Conservation (phyloP, 2,329 filamentous ascomycete species). For the Trichoderma oligosporum region DNA sequence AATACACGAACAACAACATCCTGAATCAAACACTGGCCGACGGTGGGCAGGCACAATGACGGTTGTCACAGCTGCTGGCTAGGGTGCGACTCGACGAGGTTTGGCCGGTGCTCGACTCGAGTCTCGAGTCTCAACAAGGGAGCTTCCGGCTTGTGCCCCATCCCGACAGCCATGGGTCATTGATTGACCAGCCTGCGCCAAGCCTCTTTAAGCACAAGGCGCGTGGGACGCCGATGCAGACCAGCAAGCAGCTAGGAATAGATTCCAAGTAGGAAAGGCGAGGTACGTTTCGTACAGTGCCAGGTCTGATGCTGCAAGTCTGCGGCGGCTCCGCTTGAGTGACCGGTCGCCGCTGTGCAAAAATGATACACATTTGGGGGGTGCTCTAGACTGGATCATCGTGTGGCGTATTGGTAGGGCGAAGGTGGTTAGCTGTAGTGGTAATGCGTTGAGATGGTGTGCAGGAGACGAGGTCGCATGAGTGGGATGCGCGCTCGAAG, state of each 20-base stretch:
- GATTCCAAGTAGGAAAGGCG: too few species aligned
- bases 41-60: constrained; percentile 14
- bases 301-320: constrained; percentile 12
- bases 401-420: constrained; percentile 12
- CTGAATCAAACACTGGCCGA: constrained; percentile 16
- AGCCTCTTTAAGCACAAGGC: constrained; percentile 6
- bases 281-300: constrained; percentile 9
- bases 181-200: not conserved
- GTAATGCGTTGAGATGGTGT: constrained; percentile 15
- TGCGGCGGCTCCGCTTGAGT: constrained; percentile 16
- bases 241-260: not conserved
- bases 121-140: constrained; percentile 12
- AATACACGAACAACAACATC: constrained; percentile 5
- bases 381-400: constrained; percentile 13
- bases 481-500: constrained; percentile 14
- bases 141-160: not conserved
- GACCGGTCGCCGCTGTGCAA: not conserved
- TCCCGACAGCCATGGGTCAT: not conserved
- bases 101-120: too few species aligned
- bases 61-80: constrained; percentile 14
- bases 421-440: constrained; percentile 17
- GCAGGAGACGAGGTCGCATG: constrained; percentile 12
- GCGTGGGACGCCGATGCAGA: constrained; percentile 19
- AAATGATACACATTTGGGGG: constrained; percentile 1
- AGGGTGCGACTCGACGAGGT: constrained; percentile 8